phyloP scores from a whole-genome alignment of 2,329 filamentous ascomycete species.

The Stagonosporopsis cucurbitacearum region DNA sequence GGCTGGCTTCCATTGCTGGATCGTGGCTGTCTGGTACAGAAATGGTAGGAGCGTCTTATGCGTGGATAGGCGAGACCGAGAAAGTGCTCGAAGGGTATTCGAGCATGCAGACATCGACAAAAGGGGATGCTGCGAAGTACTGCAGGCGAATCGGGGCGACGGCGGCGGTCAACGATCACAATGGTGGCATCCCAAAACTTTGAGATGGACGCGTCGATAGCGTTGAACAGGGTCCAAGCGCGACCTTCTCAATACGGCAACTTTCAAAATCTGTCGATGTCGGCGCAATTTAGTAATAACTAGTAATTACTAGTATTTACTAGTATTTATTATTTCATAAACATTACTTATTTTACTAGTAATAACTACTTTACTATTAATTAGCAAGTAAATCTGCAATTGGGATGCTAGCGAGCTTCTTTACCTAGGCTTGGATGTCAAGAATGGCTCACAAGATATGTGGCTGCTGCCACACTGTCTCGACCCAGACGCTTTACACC shows the following conservation, averaged over 20 bases:
- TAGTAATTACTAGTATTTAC: not conserved
- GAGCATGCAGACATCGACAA: conserved; percentile 42
- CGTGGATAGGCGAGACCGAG: conserved; percentile 39
- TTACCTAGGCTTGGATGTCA: too few species aligned
- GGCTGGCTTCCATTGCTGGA: conserved; percentile 50
- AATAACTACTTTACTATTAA: too few species aligned
- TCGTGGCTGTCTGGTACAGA: conserved; percentile 74
- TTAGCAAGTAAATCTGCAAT: too few species aligned
- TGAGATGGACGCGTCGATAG: conserved; percentile 4
- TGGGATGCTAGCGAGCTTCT: too few species aligned
- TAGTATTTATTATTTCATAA: too few species aligned
- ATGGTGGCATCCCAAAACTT: conserved; percentile 9
- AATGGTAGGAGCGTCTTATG: conserved; percentile 65
- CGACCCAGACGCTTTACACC: not conserved
- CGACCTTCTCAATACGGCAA: conserved; percentile 10
- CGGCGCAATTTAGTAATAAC: too few species aligned
- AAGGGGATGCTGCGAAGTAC: not conserved
- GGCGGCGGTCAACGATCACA: not conserved
- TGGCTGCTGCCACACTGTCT: not conserved
- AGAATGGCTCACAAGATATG: too few species aligned
- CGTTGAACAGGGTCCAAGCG: conserved; percentile 11
- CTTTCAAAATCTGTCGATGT: not conserved
- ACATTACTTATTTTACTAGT: not conserved
- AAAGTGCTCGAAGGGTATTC: conserved; percentile 39
- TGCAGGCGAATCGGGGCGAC: not conserved